Conservation (phyloP, 768 basidiomycete genomes). For the Tremella yokohamensis region DNA sequence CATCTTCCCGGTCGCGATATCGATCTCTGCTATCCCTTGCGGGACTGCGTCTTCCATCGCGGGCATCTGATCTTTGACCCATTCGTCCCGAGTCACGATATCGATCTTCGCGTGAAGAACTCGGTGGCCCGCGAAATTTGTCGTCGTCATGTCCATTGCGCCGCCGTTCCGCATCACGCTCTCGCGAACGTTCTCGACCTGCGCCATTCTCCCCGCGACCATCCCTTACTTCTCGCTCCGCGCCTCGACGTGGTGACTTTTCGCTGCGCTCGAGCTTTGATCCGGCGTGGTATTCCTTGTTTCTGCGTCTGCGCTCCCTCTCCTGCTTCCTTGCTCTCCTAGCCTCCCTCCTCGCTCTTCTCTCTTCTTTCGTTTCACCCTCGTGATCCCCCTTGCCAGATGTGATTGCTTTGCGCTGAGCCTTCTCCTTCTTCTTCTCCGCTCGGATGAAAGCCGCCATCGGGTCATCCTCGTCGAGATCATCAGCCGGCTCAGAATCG, state of each 20-base stretch:
- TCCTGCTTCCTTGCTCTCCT: conserved; percentile 64
- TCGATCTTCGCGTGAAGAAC: background rate
- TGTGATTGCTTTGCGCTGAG: conserved; percentile 54
- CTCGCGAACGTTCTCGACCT: background rate
- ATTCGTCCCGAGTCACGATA: too few species aligned
- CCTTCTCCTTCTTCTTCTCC: conserved; percentile 56
- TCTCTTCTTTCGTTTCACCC: conserved; percentile 57
- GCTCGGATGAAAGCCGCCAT: conserved; percentile 89
- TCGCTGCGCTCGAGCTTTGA: background rate
- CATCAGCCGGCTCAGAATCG: conserved; percentile 29
- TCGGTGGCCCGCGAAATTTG: background rate
- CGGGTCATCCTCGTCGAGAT: conserved; percentile 93
- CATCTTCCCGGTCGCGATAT: conserved; percentile 7
- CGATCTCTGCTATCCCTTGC: background rate
- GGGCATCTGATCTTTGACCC: too few species aligned
- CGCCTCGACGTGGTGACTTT: background rate
- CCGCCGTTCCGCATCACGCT: background rate
- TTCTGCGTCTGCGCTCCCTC: conserved; percentile 19
- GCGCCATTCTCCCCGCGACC: background rate
- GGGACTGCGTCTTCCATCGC: too few species aligned
- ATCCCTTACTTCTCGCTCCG: conserved; percentile 6
- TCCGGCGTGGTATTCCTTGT: background rate
- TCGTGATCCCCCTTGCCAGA: conserved; percentile 54
- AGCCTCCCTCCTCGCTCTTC: conserved; percentile 66
- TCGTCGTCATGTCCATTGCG: background rate